Base-by-base conservation (phyloP, 768 basidiomycete genomes). In the Mycena latifolia region DNA sequence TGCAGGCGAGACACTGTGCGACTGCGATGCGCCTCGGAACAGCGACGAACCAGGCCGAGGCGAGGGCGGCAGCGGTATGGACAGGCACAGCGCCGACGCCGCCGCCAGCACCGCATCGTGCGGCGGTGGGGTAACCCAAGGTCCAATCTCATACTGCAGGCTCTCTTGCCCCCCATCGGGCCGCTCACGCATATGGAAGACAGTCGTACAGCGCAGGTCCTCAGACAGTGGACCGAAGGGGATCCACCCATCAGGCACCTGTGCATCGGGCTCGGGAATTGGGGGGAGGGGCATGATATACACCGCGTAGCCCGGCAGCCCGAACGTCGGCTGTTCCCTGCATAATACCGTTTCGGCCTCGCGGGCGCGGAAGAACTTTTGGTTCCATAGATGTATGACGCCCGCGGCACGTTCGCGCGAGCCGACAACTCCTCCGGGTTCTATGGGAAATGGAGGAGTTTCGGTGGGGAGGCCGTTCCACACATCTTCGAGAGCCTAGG, bases 361-460 rank as follows among this genome's bases (percentile, higher is more conserved):
- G 0, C 65, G 59, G 1, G 59, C 20, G 18, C 33, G 24, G 65
- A 66, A 66, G 24, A 66, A 66, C 8, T 29, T n/a, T 5, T 20
- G 12, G 41, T 66, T 66, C 65, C 65, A 66, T 7, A 46, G 31
- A 46, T 66, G 54, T 6, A 66, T 22, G 20, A 66, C 1, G 12
- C 65, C 59, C 7, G 65, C 65, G 12, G 28, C 47, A n/a, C 46
- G 41, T 10, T 61, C 50, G 3, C 41, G 59, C 3, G 60, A 8
- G 22, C 59, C 54, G 11, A 50, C 14, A 5, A 24, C 29, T n/a
- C 29, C 50, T 10, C 33, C 33, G 12, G 47, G 48, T 0, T 48
- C 57, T 11, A 61, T 43, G 1, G 43, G 51, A 17, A 55, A 53
- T 8, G 51, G 33, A 18, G 28, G 25, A 10, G 20, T 31, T 0